Evolutionary conservation across 2,329 filamentous ascomycete genomes (phyloP).

Genomic region (Aspergillus viridinutans): DNA sequence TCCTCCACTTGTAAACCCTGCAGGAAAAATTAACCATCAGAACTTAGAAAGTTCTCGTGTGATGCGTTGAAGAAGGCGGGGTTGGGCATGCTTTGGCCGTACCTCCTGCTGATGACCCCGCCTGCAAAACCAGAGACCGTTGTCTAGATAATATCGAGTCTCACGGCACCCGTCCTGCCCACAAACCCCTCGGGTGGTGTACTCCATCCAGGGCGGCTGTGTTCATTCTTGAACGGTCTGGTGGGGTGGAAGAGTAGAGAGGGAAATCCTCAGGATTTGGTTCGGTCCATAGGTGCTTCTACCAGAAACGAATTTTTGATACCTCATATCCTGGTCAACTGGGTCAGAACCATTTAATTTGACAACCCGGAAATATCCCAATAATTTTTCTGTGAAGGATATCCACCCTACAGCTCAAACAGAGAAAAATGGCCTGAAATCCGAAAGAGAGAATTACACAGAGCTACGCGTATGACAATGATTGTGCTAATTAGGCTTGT

Average conservation of each 20-base stretch:
- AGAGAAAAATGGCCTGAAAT: no score
- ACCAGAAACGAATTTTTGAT: not conserved
- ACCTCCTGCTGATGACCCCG: constrained; percentile 78
- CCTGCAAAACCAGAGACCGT: constrained; percentile 73
- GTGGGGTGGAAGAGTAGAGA: not conserved
- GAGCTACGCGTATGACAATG: not conserved
- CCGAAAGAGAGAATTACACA: not conserved
- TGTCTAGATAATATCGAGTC: constrained; percentile 66
- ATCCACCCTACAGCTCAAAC: not conserved
- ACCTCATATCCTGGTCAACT: not conserved
- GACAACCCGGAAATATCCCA: not conserved
- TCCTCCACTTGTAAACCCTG: constrained; percentile 46
- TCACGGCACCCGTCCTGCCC: constrained; percentile 65
- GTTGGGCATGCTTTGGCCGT: constrained; percentile 18
- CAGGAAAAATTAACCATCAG: constrained; percentile 1
- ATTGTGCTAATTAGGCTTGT: not conserved
- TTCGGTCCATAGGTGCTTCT: not conserved
- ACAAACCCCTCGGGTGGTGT: constrained; percentile 46
- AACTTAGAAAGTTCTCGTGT: constrained; percentile 9
- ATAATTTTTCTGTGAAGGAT: not conserved
- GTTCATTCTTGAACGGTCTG: constrained; percentile 22
- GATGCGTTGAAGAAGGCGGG: constrained; percentile 4
- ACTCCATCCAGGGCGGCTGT: constrained; percentile 35
- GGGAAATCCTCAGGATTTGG: not conserved
- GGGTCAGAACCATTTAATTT: not conserved